phyloP scores from a whole-genome alignment of 2,329 filamentous ascomycete genomes.

The Diatrype stigma region DNA sequence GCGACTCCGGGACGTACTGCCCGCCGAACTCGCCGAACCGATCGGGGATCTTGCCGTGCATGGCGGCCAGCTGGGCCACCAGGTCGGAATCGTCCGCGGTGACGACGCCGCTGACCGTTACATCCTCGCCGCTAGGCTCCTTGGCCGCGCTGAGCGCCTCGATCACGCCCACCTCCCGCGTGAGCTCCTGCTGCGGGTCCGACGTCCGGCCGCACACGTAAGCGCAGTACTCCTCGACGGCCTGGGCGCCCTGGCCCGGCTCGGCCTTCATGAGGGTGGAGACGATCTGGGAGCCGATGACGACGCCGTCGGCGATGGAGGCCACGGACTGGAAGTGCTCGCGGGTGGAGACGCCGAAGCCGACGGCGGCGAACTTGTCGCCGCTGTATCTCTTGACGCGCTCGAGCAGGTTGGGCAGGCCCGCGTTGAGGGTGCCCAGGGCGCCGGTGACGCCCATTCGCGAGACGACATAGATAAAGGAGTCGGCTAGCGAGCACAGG shows the following conservation, averaged over 20 bases:
- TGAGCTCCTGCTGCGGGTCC: constrained; percentile 34
- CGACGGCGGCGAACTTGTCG: constrained; percentile 84
- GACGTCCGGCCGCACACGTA: constrained; percentile 51
- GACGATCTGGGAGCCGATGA: constrained; percentile 95
- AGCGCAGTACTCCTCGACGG: constrained; percentile 82
- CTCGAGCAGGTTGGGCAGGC: constrained; percentile 74
- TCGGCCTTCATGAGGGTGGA: constrained; percentile 69
- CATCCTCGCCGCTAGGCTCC: constrained; percentile 52
- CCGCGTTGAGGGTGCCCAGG: constrained; percentile 73
- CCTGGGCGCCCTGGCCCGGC: constrained; percentile 61
- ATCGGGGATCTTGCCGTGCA: constrained; percentile 76
- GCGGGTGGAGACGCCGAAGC: constrained; percentile 92
- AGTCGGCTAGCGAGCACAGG: constrained; percentile 93
- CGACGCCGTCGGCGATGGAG: constrained; percentile 83
- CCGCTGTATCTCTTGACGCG: constrained; percentile 91
- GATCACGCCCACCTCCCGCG: constrained; percentile 65
- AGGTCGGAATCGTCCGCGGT: constrained; percentile 53
- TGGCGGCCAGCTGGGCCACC: constrained; percentile 77
- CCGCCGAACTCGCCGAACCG: constrained; percentile 95
- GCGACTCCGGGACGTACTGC: constrained; percentile 93
- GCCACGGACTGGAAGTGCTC: constrained; percentile 90
- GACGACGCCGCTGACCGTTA: constrained; percentile 67
- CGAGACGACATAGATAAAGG: constrained; percentile 98
- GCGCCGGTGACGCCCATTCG: constrained; percentile 96
- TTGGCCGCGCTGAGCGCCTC: constrained; percentile 62